Evolutionary conservation across 768 basidiomycete genomes (phyloP).

Genomic region (Cystobasidium ongulense): DNA sequence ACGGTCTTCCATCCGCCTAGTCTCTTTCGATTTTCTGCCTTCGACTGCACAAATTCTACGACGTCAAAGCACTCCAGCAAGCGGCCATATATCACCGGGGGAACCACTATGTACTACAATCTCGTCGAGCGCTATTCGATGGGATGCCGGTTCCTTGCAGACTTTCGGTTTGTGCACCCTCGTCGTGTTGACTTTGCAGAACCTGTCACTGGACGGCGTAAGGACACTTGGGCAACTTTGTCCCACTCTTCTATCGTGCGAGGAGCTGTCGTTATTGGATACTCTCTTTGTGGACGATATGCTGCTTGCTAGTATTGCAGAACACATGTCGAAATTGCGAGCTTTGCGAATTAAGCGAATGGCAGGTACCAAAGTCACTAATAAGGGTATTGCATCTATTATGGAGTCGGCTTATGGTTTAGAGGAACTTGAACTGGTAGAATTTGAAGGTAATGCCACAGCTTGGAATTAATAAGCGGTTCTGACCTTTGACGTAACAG

Average conservation of each 20-base stretch:
- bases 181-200: not conserved
- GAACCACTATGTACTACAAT: not conserved
- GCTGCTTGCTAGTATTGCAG: not conserved
- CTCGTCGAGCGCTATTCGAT: not conserved
- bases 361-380: not conserved
- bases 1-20: not conserved
- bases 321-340: not conserved
- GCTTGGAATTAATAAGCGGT: not conserved
- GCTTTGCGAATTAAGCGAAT: not conserved
- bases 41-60: not conserved
- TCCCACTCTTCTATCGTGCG: not conserved
- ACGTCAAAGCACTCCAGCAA: not conserved
- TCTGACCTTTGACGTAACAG: not conserved
- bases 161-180: not conserved
- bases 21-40: not conserved
- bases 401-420: not conserved
- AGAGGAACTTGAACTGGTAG: not conserved
- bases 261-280: not conserved
- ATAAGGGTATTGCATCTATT: not conserved
- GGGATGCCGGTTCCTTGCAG: not conserved
- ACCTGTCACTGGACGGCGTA: constrained; percentile 6
- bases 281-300: constrained; percentile 21
- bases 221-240: not conserved
- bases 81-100: not conserved
- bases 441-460: not conserved